phyloP scores from a whole-genome alignment of 768 basidiomycete species.

The Suillus luteus region DNA sequence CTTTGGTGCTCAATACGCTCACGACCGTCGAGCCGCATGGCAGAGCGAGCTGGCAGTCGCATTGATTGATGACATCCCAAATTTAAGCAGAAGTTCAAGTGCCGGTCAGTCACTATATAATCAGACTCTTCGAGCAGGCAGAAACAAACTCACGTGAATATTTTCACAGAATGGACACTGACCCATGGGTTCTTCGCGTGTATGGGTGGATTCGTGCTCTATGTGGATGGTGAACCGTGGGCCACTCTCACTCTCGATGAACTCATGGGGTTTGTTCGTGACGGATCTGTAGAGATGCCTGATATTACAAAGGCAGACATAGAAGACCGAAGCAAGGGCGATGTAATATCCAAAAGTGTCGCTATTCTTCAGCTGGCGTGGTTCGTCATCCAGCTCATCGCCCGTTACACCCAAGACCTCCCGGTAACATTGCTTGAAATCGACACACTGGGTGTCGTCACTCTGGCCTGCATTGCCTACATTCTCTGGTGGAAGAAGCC shows the following conservation, averaged over 20 bases:
- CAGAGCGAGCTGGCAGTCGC: too few species aligned
- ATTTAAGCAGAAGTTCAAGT: not conserved
- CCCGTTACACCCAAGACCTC: not conserved
- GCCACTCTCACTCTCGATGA: not conserved
- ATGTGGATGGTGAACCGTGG: not conserved
- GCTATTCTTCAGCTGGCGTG: not conserved
- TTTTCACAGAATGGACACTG: not conserved
- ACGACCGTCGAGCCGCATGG: too few species aligned
- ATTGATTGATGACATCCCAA: not conserved
- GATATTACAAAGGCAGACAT: fast-evolving
- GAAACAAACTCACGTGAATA: not conserved
- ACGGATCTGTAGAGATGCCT: not conserved
- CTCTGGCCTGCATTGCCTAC: not conserved
- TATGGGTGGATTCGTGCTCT: not conserved
- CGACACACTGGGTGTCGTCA: not conserved
- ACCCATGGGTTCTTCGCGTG: not conserved
- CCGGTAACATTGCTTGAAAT: not conserved
- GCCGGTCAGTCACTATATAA: not conserved
- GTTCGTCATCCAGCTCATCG: not conserved
- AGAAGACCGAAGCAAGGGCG: not conserved
- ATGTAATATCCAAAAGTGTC: fast-evolving
- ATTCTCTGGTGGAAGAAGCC: not conserved
- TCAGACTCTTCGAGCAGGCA: not conserved
- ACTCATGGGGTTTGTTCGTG: not conserved
- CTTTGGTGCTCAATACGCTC: too few species aligned